Percentiles rank a stretch among this genome's conserved stretches.
Evolutionary conservation across 2,329 filamentous ascomycete species (phyloP).

Genomic region (Monilinia vaccinii-corymbosi): DNA sequence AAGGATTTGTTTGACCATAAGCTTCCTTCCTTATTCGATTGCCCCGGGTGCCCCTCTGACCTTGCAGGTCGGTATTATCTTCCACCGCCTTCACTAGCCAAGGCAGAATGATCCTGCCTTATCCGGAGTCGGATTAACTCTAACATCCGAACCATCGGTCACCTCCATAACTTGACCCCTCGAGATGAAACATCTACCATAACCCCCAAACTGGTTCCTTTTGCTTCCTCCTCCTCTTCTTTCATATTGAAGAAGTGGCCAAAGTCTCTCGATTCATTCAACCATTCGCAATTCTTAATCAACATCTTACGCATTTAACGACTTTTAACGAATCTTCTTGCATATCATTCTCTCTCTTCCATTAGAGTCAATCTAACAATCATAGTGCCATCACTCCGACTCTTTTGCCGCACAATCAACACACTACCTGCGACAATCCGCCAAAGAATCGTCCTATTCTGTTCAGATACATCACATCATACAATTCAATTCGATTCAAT

Average conservation of each 20-base stretch:
- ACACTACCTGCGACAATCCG: neutral
- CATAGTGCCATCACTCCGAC: neutral
- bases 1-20: slow-evolving; percentile 15
- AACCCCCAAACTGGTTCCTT: neutral
- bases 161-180: neutral
- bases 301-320: slow-evolving; percentile 26
- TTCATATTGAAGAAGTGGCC: neutral
- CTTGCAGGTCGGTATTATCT: no score
- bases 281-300: slow-evolving; percentile 9
- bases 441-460: neutral
- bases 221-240: slow-evolving; percentile 1
- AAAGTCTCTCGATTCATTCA: neutral
- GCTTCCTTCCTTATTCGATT: slow-evolving; percentile 17
- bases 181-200: neutral
- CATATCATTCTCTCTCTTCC: slow-evolving; percentile 11
- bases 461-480: neutral
- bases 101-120: neutral
- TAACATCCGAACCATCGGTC: neutral
- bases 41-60: neutral
- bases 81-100: no score
- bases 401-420: neutral
- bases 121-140: slow-evolving; percentile 4
- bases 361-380: neutral
- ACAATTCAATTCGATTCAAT: no score
- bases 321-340: slow-evolving; percentile 29